These are phyloP conservation scores for Platanthera zijinensis DNA, from an alignment of 106 monocot species.

Conservation along the genomic window DNA sequence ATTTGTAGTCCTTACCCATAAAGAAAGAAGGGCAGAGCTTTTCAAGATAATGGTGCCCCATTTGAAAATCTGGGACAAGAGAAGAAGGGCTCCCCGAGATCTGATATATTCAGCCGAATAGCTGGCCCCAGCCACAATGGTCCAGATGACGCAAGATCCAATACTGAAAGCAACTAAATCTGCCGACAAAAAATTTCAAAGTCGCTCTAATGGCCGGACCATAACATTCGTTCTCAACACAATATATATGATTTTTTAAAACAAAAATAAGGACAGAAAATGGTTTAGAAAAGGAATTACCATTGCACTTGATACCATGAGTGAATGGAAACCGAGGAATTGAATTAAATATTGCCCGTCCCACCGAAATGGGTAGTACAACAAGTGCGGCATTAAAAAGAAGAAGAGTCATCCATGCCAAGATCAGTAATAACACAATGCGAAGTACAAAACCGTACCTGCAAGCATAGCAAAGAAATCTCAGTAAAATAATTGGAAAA, in stretches of 20 bases:
- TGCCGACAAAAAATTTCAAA: constrained; percentile 13
- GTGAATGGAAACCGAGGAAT: constrained; percentile 88
- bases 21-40: constrained; percentile 73
- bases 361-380: constrained; percentile 75
- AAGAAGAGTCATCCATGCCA: constrained; percentile 95
- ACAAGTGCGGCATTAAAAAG: constrained; percentile 82
- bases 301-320: constrained; percentile 98
- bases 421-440: constrained; percentile 69
- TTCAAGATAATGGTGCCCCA: constrained; percentile 85
- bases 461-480: constrained; percentile 10
- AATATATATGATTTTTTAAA: background rate
- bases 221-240: background rate
- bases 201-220: background rate
- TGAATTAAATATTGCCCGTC: constrained; percentile 72
- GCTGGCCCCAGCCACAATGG: constrained; percentile 53
- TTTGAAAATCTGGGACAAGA: constrained; percentile 61
- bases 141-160: constrained; percentile 86
- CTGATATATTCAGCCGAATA: constrained; percentile 65
- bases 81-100: constrained; percentile 35
- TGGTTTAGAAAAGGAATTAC: constrained; percentile 23
- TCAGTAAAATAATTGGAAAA: background rate
- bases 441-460: constrained; percentile 92
- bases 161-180: constrained; percentile 97
- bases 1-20: constrained; percentile 59
- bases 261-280: background rate